Conservation (phyloP, 768 basidiomycete genomes). For the Collybiopsis confluens region DNA sequence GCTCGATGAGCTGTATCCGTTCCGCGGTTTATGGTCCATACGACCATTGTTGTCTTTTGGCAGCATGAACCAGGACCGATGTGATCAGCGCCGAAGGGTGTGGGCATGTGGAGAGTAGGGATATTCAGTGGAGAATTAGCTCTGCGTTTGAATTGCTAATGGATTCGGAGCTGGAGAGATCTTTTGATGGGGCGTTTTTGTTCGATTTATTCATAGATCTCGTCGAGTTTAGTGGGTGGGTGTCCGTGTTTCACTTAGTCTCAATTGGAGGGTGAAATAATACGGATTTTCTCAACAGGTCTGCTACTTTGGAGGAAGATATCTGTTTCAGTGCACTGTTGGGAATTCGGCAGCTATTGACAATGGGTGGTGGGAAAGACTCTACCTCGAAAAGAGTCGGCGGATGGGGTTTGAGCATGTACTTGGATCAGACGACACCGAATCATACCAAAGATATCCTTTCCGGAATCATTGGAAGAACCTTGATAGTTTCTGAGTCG, state of each 20-base stretch:
- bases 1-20: not conserved
- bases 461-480: not conserved
- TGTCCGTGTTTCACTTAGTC: too few species aligned
- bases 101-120: not conserved
- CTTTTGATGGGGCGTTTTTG: not conserved
- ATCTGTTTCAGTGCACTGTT: not conserved
- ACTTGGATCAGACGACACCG: not conserved
- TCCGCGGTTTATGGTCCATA: not conserved
- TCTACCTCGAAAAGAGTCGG: not conserved
- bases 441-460: not conserved
- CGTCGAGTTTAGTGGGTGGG: not conserved
- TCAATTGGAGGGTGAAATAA: too few species aligned
- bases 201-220: not conserved
- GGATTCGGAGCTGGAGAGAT: too few species aligned
- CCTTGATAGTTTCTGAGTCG: not conserved
- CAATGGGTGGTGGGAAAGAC: too few species aligned
- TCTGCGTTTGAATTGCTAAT: not conserved
- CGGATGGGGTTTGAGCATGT: not conserved
- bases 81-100: not conserved
- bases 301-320: not conserved
- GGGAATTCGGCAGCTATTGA: not conserved
- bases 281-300: not conserved
- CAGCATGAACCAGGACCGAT: not conserved
- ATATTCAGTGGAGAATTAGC: conserved; percentile 1
- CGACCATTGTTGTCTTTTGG: not conserved